Evolutionary conservation across 495 filamentous ascomycete species (phyloP).

Genomic region (Neurospora sp.): DNA sequence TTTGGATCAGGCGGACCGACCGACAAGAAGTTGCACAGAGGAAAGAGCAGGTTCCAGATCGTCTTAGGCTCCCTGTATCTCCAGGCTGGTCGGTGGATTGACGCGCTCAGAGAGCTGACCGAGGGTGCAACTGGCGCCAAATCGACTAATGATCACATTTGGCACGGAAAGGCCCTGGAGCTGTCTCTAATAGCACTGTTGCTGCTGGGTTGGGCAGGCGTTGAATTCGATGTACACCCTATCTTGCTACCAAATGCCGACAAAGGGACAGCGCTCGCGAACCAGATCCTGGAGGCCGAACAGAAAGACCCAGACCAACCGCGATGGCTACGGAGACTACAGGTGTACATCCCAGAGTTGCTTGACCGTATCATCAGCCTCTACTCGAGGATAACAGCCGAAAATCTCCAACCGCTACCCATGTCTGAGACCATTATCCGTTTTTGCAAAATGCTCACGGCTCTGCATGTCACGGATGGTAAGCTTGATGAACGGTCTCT

Average conservation of each 20-base stretch:
- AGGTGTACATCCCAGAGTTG: constrained; percentile 40
- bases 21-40: constrained; percentile 72
- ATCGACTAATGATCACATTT: constrained; percentile 79
- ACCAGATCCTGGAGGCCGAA: constrained; percentile 38
- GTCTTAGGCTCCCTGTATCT: constrained; percentile 81
- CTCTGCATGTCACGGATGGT: constrained; percentile 59
- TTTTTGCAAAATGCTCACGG: constrained; percentile 62
- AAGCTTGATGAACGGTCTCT: constrained; percentile 56
- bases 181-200: constrained; percentile 72
- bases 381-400: constrained; percentile 71
- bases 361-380: constrained; percentile 74
- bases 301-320: constrained; percentile 31
- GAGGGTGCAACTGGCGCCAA: constrained; percentile 71
- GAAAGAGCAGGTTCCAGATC: constrained; percentile 69
- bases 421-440: constrained; percentile 76
- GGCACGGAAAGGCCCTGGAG: constrained; percentile 94
- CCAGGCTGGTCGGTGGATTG: constrained; percentile 76
- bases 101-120: constrained; percentile 76
- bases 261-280: constrained; percentile 29
- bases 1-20: constrained; percentile 63
- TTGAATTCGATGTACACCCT: constrained; percentile 72
- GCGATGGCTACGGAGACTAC: constrained; percentile 33
- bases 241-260: constrained; percentile 38
- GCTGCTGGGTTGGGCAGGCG: constrained; percentile 72
- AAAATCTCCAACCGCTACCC: constrained; percentile 69